A percentile compares a stretch with the other conserved stretches of the same genome.
Evolutionary conservation across 768 basidiomycete genomes (phyloP).

Genomic region (Suillus subalutaceus): DNA sequence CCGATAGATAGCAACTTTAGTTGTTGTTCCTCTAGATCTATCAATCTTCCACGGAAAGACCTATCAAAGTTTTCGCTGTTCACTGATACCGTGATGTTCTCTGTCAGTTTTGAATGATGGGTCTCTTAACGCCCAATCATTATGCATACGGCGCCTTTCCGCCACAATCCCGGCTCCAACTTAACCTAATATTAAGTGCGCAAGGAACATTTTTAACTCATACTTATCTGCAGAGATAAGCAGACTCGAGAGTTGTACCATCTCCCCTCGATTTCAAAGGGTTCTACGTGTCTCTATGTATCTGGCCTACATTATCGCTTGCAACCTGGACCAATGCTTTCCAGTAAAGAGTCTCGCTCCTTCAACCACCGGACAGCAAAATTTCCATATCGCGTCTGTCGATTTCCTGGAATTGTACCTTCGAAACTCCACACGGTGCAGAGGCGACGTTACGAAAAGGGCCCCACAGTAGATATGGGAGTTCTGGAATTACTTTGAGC

Average conservation of each 20-base stretch:
- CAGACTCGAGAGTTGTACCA: neutral
- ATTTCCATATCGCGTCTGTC: neutral
- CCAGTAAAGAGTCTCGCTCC: neutral
- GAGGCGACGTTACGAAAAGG: neutral
- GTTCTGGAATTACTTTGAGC: neutral
- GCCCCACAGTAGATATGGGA: neutral
- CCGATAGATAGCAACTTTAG: conserved; percentile 8
- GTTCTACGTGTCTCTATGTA: neutral
- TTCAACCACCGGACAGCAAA: neutral
- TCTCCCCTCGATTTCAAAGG: neutral
- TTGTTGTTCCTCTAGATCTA: too few relatives aligned
- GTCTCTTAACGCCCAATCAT: neutral
- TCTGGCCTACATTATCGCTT: neutral
- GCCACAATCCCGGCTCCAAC: neutral
- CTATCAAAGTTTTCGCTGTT: neutral
- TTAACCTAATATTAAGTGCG: neutral
- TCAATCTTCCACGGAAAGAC: neutral
- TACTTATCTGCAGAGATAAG: conserved; percentile 1
- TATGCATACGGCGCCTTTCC: neutral
- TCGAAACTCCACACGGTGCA: neutral
- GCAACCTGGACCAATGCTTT: neutral
- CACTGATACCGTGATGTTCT: neutral
- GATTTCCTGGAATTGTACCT: neutral
- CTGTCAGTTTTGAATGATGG: neutral
- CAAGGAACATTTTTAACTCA: neutral